phyloP scores from a whole-genome alignment of 495 filamentous ascomycete species.

The Penicillium robsamsonii region DNA sequence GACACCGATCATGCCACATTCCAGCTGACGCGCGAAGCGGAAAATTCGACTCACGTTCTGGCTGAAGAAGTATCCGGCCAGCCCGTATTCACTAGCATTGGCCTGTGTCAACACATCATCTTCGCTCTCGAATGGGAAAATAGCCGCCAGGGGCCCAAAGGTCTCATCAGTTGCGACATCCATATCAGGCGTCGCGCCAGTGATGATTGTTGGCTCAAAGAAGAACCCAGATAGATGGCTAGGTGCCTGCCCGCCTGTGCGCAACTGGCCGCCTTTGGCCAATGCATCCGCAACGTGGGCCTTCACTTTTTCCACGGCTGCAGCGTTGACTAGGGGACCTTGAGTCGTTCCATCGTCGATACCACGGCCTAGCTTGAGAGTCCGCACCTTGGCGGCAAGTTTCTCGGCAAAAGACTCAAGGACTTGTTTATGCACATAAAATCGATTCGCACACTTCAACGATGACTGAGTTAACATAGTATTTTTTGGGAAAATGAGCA shows the following conservation, averaged over 20 bases:
- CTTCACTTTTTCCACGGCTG: constrained; percentile 67
- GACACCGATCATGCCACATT: constrained; percentile 33
- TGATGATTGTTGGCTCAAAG: constrained; percentile 67
- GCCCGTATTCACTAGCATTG: constrained; percentile 30
- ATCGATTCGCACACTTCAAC: constrained; percentile 59
- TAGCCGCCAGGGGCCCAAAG: constrained; percentile 31
- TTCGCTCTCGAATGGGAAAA: constrained; percentile 29
- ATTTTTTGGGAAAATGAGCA: too few relatives aligned
- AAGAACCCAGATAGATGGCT: constrained; percentile 59
- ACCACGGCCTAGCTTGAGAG: constrained; percentile 67
- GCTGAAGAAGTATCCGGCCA: constrained; percentile 34
- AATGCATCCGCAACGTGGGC: constrained; percentile 69
- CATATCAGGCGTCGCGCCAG: constrained; percentile 56
- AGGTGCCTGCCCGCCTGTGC: constrained; percentile 33
- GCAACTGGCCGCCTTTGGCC: constrained; percentile 32
- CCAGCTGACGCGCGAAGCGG: constrained; percentile 22
- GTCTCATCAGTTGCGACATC: constrained; percentile 25
- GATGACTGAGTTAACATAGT: too few relatives aligned
- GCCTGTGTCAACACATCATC: constrained; percentile 26
- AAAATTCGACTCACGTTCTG: constrained; percentile 21
- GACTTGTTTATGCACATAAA: constrained; percentile 46
- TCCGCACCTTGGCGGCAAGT: constrained; percentile 62
- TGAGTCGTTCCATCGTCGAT: constrained; percentile 62
- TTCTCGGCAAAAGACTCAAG: constrained; percentile 32
- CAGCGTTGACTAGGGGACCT: constrained; percentile 71